These are phyloP conservation scores for Puccinia brachypodii DNA, from an alignment of 1,284 basidiomycete species.

Conservation along the genomic window DNA sequence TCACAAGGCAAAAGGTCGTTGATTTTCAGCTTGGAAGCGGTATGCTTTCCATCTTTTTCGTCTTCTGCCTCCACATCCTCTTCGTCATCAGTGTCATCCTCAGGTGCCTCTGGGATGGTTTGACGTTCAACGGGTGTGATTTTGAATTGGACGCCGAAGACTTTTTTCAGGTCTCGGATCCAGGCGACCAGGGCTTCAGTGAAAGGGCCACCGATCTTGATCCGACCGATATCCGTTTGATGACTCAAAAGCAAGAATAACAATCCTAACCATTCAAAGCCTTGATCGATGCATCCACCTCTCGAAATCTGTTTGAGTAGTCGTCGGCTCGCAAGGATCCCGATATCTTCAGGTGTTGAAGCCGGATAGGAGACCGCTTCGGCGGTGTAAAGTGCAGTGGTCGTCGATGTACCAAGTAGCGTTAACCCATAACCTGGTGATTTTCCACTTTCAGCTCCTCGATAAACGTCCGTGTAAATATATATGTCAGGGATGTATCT, in stretches of 20 bases:
- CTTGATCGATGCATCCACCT: constrained; percentile 86
- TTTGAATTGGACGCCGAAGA: constrained; percentile 45
- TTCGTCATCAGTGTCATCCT: constrained; percentile 4
- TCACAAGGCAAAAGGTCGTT: background rate
- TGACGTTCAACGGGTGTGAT: constrained; percentile 23
- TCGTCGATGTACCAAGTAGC: constrained; percentile 87
- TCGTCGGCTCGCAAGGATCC: constrained; percentile 71
- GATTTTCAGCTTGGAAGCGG: background rate
- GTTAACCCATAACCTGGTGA: constrained; percentile 94
- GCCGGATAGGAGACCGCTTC: constrained; percentile 75
- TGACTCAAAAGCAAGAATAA: constrained; percentile 91
- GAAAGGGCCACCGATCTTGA: constrained; percentile 70
- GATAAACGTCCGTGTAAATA: constrained; percentile 96
- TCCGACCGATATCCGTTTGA: constrained; percentile 83
- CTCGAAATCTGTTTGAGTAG: constrained; percentile 75
- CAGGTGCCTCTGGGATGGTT: background rate
- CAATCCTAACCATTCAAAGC: constrained; percentile 84
- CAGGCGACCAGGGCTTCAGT: constrained; percentile 33
- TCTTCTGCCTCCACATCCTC: background rate
- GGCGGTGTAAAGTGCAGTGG: constrained; percentile 79
- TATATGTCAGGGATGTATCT: constrained; percentile 98
- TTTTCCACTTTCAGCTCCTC: constrained; percentile 94
- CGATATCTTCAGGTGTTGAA: constrained; percentile 73
- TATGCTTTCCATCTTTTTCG: background rate
- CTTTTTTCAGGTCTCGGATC: constrained; percentile 41